Evolutionary conservation across 2,329 filamentous ascomycete species (phyloP).

Genomic region (Davidsoniella neocaledoniae): DNA sequence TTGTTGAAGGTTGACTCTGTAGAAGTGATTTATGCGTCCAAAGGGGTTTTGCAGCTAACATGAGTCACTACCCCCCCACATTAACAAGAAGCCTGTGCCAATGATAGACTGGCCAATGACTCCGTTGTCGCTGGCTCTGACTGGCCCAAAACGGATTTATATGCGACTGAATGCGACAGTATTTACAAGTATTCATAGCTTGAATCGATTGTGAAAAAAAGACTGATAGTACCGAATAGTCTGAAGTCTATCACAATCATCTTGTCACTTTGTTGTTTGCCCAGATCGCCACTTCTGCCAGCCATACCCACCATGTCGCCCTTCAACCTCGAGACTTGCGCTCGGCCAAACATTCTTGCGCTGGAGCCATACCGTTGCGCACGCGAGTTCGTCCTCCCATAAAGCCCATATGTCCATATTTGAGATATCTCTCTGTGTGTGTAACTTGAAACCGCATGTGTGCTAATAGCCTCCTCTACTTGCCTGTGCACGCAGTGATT

Average conservation of each 20-base stretch:
- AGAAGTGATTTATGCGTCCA: neutral
- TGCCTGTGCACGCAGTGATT: conserved; percentile 48
- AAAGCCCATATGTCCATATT: too few relatives aligned
- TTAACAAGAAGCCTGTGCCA: neutral
- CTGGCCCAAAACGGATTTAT: neutral
- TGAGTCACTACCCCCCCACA: conserved; percentile 8
- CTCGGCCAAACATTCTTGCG: conserved; percentile 58
- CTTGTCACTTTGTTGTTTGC: neutral
- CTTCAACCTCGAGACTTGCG: conserved; percentile 60
- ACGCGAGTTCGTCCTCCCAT: conserved; percentile 45
- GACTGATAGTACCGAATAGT: neutral
- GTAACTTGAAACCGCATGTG: neutral
- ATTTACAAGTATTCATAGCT: neutral
- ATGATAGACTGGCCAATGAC: neutral
- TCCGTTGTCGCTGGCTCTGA: conserved; percentile 1
- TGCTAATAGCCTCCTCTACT: neutral
- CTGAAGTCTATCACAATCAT: neutral
- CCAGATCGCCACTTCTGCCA: neutral
- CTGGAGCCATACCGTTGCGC: conserved; percentile 69
- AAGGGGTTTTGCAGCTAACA: conserved; percentile 6
- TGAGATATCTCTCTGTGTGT: neutral
- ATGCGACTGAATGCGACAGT: neutral
- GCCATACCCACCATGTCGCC: conserved; percentile 30
- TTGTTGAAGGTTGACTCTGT: too few relatives aligned
- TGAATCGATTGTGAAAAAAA: neutral